Percentiles rank a stretch among this genome's conserved stretches.
Conservation (phyloP, 2,329 filamentous ascomycete species). For the Ophiosphaerella korrae region DNA sequence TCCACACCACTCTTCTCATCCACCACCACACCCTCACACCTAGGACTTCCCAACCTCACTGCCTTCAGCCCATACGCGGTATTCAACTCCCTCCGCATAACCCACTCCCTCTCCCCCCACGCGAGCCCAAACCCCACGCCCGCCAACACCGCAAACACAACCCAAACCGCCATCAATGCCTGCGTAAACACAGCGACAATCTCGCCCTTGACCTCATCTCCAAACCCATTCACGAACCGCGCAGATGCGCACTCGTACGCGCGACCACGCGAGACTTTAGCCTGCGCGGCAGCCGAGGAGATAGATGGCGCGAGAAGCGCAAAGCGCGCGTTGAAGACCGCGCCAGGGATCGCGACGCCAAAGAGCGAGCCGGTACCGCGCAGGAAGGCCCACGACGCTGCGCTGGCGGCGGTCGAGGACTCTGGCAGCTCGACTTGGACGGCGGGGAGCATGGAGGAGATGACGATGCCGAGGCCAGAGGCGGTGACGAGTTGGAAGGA, state of each 20-base stretch:
- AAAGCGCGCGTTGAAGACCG: slow-evolving; percentile 38
- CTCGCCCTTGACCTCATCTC: slow-evolving; percentile 18
- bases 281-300: slow-evolving; percentile 4
- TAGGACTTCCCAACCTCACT: neutral
- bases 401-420: slow-evolving; percentile 20
- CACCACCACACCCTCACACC: neutral
- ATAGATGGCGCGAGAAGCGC: slow-evolving; percentile 15
- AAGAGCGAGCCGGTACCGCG: slow-evolving; percentile 35
- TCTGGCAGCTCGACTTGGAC: slow-evolving; percentile 37
- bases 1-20: neutral
- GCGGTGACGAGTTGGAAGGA: slow-evolving; percentile 31
- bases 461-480: slow-evolving; percentile 30
- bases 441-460: slow-evolving; percentile 36
- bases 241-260: slow-evolving; percentile 35
- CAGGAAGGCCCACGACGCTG: slow-evolving; percentile 38
- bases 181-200: slow-evolving; percentile 43
- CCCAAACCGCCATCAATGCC: slow-evolving; percentile 47
- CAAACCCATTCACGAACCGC: slow-evolving; percentile 26
- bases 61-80: slow-evolving; percentile 48
- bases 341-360: slow-evolving; percentile 36
- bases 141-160: slow-evolving; percentile 41
- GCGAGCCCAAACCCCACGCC: slow-evolving; percentile 41
- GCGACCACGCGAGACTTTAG: slow-evolving; percentile 22
- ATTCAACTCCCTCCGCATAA: slow-evolving; percentile 47
- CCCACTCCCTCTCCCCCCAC: slow-evolving; percentile 45